Percentiles rank a stretch among this genome's conserved stretches.
Conservation (phyloP, 179 eudicot species). For the Sideroxylon spinosum region DNA sequence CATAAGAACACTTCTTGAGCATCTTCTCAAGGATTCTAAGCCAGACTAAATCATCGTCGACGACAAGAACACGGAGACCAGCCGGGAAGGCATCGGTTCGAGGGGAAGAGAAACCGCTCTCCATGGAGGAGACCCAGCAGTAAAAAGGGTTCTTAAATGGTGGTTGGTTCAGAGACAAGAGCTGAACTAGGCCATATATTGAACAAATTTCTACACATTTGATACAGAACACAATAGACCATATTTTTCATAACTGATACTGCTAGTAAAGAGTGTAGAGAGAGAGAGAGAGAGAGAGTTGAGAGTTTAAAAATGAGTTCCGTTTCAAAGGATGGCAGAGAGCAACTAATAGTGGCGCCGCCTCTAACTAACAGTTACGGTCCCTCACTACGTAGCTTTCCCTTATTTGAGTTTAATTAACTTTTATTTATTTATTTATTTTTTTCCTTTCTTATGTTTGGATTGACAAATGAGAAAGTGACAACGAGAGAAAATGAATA, state of each 20-base stretch:
- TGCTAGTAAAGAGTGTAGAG: slow-evolving; percentile 10
- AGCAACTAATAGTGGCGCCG: slow-evolving; percentile 48
- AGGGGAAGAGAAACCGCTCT: slow-evolving; percentile 62
- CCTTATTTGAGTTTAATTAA: not conserved
- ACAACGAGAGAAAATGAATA: too few relatives aligned
- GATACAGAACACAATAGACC: not conserved
- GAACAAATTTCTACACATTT: not conserved
- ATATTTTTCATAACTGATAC: not conserved
- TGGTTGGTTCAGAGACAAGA: not conserved
- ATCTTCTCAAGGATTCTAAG: slow-evolving; percentile 80
- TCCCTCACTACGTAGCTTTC: slow-evolving; percentile 9
- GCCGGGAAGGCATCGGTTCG: slow-evolving; percentile 65
- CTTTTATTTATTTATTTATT: too few relatives aligned
- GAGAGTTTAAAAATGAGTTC: slow-evolving; percentile 11
- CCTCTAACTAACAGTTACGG: slow-evolving; percentile 10
- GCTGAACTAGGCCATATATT: slow-evolving; percentile 2
- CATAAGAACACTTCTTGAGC: slow-evolving; percentile 86
- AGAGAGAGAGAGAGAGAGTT: slow-evolving; percentile 16
- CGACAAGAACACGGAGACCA: slow-evolving; percentile 83
- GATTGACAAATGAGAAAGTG: too few relatives aligned
- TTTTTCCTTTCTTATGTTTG: too few relatives aligned
- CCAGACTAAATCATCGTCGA: slow-evolving; percentile 89
- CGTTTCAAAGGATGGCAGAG: slow-evolving; percentile 14
- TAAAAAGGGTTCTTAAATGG: too few relatives aligned
- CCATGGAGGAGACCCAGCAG: slow-evolving; percentile 23